Evolutionary conservation across 2,329 filamentous ascomycete genomes (phyloP), one percentile per base, ranked within the genome.

Genomic region (Torrubiella hemipterigena): DNA sequence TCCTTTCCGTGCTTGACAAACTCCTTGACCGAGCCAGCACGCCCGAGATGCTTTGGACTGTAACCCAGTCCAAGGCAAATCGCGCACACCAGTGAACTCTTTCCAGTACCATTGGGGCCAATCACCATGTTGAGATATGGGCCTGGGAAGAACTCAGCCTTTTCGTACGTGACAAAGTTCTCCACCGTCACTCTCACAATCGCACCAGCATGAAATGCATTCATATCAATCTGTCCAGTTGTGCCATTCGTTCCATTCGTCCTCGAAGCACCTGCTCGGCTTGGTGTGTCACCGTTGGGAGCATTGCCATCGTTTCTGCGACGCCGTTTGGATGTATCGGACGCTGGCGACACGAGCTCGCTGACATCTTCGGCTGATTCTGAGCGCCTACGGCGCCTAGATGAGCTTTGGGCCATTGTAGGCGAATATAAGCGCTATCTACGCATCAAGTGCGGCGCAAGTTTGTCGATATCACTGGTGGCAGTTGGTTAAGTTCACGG

Each of bases 101-200:
- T 98, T 33, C 91, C 91, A 1, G 91, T 96, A 20, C 91, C 91
- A 48, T 98, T 98, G n/a, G 91, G 91, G 0, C 91, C 91, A 44
- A 98, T 94, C 32, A 98, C 79, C 89, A 98, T 96, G 52, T 98
- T 98, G 48, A 98, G 57, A 50, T 83, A 89, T 1, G 91, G 89
- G 0, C 91, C 91, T 10, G 86, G 85, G 36, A 80, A 74, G 54
- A 96, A 95, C 42, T 94, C 87, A 33, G 86, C 89, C 32, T 79
- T 76, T 30, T 83, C 86, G 57, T 98, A 98, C 0, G 91, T 98
- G 33, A 98, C 85, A 45, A 98, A 98, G 55, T 96, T 83, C 29
- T 69, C 72, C 27, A 96, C 68, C 43, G 76, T 80, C 29, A 98
- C 85, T 21, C 87, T 75, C 29, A 95, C 77, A 43, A 98, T 93